phyloP scores from a whole-genome alignment of 2,329 filamentous ascomycete genomes.

The Cephalotrichum gorgonifer region DNA sequence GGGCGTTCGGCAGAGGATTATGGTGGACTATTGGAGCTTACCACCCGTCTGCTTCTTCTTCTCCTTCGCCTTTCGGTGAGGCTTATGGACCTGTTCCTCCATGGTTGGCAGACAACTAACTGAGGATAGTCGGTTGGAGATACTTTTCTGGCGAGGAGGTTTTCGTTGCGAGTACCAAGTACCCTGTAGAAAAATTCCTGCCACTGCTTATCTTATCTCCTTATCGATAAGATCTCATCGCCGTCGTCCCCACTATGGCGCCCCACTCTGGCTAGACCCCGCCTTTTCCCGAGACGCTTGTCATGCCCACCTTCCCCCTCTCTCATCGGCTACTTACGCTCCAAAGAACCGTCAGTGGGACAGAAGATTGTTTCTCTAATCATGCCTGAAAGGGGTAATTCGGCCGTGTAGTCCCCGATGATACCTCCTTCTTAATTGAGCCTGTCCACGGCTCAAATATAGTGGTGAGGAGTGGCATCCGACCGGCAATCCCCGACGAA shows the following conservation, averaged over 20 bases:
- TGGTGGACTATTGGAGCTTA: slow-evolving; percentile 17
- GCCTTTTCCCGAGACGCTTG: not conserved
- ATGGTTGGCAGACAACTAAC: slow-evolving; percentile 33
- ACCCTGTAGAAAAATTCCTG: slow-evolving; percentile 3
- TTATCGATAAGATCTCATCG: slow-evolving; percentile 5
- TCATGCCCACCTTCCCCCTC: not conserved
- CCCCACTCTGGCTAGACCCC: not conserved
- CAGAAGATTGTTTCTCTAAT: no score
- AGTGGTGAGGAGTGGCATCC: no score
- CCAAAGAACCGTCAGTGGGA: not conserved
- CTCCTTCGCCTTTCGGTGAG: slow-evolving; percentile 79
- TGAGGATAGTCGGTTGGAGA: not conserved
- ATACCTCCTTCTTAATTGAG: no score
- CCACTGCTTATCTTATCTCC: slow-evolving; percentile 3
- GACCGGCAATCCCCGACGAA: no score
- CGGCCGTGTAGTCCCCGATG: no score
- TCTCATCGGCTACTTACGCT: no score
- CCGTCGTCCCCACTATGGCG: not conserved
- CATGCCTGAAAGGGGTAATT: no score
- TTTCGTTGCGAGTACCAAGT: no score
- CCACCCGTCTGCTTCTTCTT: slow-evolving; percentile 63
- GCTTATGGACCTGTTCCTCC: slow-evolving; percentile 76
- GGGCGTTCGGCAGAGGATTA: not conserved
- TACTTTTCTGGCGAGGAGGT: not conserved
- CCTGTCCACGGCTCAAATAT: no score